Percentiles rank a stretch among this genome's conserved stretches.
phyloP scores from a whole-genome alignment of 108 stramenopile genomes.

The Cylindrotheca closterium region DNA sequence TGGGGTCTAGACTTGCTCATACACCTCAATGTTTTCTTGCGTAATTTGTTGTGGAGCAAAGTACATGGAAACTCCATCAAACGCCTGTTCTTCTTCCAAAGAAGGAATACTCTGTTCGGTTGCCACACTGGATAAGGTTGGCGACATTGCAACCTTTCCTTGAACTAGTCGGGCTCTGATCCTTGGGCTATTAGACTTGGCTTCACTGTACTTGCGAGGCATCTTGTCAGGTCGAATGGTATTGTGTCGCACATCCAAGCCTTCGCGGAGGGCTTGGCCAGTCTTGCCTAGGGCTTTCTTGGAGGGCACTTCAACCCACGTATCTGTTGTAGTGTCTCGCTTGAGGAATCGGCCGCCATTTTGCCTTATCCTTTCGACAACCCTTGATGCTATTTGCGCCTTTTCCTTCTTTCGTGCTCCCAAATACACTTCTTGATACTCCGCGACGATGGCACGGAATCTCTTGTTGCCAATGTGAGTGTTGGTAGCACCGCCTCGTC shows the following conservation, averaged over 20 bases:
- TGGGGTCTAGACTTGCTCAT: too few species aligned
- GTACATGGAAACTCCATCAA: background rate
- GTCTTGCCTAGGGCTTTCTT: slow-evolving; percentile 67
- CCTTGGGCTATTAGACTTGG: slow-evolving; percentile 15
- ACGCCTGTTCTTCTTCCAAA: slow-evolving; percentile 3
- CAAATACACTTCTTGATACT: slow-evolving; percentile 65
- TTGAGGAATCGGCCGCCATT: slow-evolving; percentile 80
- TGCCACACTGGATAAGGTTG: background rate
- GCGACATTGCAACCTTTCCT: slow-evolving; percentile 21
- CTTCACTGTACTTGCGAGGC: slow-evolving; percentile 8
- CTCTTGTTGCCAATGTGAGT: slow-evolving; percentile 67
- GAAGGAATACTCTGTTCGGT: slow-evolving; percentile 3
- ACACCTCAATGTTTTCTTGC: background rate
- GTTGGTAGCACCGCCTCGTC: slow-evolving; percentile 80
- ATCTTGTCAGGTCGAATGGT: slow-evolving; percentile 32
- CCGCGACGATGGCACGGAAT: slow-evolving; percentile 48
- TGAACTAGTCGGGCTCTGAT: slow-evolving; percentile 21
- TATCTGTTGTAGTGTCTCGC: slow-evolving; percentile 20
- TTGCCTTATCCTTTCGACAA: slow-evolving; percentile 49
- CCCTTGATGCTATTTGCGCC: slow-evolving; percentile 50
- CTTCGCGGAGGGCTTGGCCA: slow-evolving; percentile 73
- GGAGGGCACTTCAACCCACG: slow-evolving; percentile 63
- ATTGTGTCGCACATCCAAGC: slow-evolving; percentile 51
- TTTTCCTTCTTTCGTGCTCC: slow-evolving; percentile 78
- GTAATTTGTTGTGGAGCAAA: background rate